These are phyloP conservation scores for Candida pseudoglaebosa DNA, from an alignment of 805 yeast species.

Conservation along the genomic window DNA sequence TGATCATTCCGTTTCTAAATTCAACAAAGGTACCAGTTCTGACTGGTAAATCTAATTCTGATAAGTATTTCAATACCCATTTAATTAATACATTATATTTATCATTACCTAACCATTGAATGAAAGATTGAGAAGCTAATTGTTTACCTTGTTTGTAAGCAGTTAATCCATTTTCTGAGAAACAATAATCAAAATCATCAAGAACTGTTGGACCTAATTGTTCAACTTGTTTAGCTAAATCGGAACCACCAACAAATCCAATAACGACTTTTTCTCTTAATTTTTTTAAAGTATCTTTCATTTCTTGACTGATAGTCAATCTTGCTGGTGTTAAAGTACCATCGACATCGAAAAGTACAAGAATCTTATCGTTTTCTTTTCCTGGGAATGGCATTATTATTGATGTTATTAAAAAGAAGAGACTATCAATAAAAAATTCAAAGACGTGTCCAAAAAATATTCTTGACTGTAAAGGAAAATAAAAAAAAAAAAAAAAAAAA, in stretches of 20 bases:
- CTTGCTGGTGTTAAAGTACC: slow-evolving; percentile 99
- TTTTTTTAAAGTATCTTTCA: slow-evolving; percentile 63
- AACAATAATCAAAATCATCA: slow-evolving; percentile 87
- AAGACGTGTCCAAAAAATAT: slow-evolving; percentile 1
- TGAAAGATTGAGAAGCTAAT: slow-evolving; percentile 91
- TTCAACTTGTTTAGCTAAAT: slow-evolving; percentile 89
- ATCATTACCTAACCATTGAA: slow-evolving; percentile 92
- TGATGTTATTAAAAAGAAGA: not conserved
- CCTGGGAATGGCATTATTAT: slow-evolving; percentile 57
- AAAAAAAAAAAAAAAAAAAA: too few species aligned
- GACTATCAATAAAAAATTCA: not conserved
- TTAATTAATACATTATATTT: slow-evolving; percentile 85
- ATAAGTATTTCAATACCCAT: slow-evolving; percentile 79
- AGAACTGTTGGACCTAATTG: slow-evolving; percentile 83
- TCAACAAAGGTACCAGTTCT: slow-evolving; percentile 99
- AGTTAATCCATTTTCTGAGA: slow-evolving; percentile 96
- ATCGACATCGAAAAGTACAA: slow-evolving; percentile 95
- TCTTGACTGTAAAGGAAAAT: not conserved
- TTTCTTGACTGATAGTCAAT: slow-evolving; percentile 69
- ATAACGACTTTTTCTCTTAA: slow-evolving; percentile 89
- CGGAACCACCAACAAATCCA: slow-evolving; percentile 98
- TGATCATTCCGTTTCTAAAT: slow-evolving; percentile 99
- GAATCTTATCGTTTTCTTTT: slow-evolving; percentile 77
- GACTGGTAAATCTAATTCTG: slow-evolving; percentile 85
- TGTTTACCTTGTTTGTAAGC: slow-evolving; percentile 90